These are phyloP conservation scores for Metschnikowia drakensbergensis DNA, from an alignment of 805 yeast species.

Conservation along the genomic window DNA sequence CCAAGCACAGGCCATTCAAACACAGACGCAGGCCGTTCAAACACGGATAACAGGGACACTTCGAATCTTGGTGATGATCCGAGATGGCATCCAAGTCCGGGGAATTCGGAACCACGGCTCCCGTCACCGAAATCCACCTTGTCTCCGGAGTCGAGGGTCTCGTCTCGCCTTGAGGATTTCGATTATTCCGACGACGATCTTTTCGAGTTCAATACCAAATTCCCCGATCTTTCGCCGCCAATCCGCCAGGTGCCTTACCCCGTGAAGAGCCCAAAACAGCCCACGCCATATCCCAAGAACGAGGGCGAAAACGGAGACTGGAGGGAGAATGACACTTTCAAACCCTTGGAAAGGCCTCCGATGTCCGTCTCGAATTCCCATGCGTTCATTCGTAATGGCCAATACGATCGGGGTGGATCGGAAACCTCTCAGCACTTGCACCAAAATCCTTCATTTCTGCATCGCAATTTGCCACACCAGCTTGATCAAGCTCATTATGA, in stretches of 20 bases:
- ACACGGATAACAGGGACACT: no score
- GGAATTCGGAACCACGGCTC: background rate
- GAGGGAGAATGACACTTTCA: no score
- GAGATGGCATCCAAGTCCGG: background rate
- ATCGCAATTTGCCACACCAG: background rate
- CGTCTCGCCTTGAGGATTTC: background rate
- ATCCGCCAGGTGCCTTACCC: conserved; percentile 2
- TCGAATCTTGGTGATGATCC: no score
- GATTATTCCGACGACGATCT: conserved; percentile 8
- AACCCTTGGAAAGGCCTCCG: background rate
- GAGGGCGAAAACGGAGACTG: background rate
- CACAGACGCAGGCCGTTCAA: no score
- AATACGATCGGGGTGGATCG: background rate
- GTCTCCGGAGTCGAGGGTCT: background rate
- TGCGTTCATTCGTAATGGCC: background rate
- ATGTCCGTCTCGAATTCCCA: background rate
- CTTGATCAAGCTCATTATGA: no score
- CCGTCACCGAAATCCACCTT: background rate
- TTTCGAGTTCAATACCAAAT: conserved; percentile 12
- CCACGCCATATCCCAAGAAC: background rate
- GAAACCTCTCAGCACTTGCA: background rate
- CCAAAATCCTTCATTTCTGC: background rate
- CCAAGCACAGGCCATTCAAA: background rate
- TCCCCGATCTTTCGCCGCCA: conserved; percentile 10
- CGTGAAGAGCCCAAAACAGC: conserved; percentile 4